Base-by-base conservation (phyloP, 352 stramenopile species). In the Thraustochytrium sp. region DNA sequence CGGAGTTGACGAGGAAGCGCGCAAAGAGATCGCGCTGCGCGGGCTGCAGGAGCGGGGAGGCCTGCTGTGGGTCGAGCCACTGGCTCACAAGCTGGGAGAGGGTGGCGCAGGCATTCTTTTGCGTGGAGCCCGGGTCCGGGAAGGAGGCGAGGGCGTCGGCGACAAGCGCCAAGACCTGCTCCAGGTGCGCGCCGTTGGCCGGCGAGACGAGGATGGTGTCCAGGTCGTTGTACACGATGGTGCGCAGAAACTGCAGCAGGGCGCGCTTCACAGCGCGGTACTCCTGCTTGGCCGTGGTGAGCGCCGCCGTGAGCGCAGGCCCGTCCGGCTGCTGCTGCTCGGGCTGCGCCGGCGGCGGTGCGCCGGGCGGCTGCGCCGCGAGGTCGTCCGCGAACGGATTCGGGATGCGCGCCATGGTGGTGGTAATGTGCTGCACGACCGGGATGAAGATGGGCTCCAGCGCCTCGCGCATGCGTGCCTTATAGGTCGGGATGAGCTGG, bases 401-500 rank as follows among this genome's bases (percentile, higher is more conserved):
- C 1, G 44, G 68, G 21, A 80, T 34, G 16, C 34, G 23, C 8
- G 31, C n/a, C 48, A 80, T 61, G 31, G 46, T 48, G 9, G 31
- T 21, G 23, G 3, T 51, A 40, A 80, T 51, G 68, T 80, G 68
- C 36, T 46, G 40, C 0, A 80, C 37, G 18, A 80, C 40, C 5
- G 31, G 48, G 3, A 80, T 11, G 53, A 80, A 63, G 13, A 63
- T 42, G 37, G 31, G 68, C 9, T 80, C 68, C 21, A 80, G 53
- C 16, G 53, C 44, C 26, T 61, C 48, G 18, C 21, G 38, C 48
- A 80, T 61, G 23, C 40, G 31, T 18, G n/a, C 46, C 46, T 80
- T 80, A 34, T 63, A 80, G 26, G 68, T 65, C 8, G 46, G 31
- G 53, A 80, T 72, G 31, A 80, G 31, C 68, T 80, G 68, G 51